These are phyloP conservation scores for Fomitopsis palustris DNA, from an alignment of 1,284 basidiomycete genomes.

Conservation along the genomic window DNA sequence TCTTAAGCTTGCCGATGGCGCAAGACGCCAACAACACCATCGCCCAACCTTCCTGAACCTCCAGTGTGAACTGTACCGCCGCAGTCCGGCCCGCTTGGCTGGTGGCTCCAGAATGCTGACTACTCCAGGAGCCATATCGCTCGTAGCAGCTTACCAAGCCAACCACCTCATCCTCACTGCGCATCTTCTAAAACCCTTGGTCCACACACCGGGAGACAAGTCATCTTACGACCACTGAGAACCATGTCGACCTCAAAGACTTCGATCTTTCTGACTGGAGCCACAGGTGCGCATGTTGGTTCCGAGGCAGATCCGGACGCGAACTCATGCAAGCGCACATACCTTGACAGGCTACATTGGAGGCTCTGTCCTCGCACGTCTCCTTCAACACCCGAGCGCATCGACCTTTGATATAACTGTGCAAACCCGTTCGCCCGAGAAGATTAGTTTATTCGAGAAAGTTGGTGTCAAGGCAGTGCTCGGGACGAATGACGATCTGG, in stretches of 20 bases:
- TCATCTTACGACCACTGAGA: not conserved
- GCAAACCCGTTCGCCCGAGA: slow-evolving; percentile 15
- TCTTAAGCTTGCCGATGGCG: too few species aligned
- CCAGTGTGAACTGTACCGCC: not conserved
- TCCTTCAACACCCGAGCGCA: slow-evolving; percentile 6
- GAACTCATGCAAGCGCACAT: not conserved
- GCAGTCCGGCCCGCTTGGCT: not conserved
- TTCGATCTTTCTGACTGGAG: slow-evolving; percentile 1
- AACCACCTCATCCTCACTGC: not conserved
- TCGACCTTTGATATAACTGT: slow-evolving; percentile 9
- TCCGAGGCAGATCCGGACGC: not conserved
- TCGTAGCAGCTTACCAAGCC: not conserved
- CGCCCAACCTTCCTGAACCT: too few species aligned
- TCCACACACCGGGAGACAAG: not conserved
- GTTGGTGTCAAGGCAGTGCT: slow-evolving; percentile 26
- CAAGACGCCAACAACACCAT: too few species aligned
- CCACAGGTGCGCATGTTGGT: not conserved
- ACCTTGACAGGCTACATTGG: slow-evolving; percentile 13
- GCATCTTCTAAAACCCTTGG: not conserved
- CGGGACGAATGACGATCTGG: slow-evolving; percentile 20
- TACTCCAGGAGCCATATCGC: not conserved
- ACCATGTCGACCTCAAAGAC: not conserved
- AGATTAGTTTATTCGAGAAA: slow-evolving; percentile 22
- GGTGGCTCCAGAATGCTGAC: not conserved
- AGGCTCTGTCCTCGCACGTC: slow-evolving; percentile 8